Evolutionary conservation across 164 flowering plant species (phyloP).

Genomic region (Umbellularia californica): DNA sequence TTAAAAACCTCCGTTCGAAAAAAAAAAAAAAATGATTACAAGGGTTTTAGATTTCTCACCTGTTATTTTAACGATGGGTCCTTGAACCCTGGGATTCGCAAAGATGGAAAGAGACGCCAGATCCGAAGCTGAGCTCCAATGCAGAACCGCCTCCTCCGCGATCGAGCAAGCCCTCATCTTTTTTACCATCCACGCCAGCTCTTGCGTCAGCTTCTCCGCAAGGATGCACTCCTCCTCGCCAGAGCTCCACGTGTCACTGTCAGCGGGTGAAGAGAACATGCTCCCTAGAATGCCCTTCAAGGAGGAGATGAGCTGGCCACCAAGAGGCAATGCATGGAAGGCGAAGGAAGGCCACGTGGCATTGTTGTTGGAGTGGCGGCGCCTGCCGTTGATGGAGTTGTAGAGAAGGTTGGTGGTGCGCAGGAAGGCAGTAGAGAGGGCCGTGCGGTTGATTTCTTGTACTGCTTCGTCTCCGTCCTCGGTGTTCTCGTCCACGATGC

Average conservation of each 20-base stretch:
- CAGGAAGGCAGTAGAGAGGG: constrained; percentile 38
- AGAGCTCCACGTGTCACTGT: background rate
- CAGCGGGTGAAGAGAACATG: constrained; percentile 7
- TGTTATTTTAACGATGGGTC: constrained; percentile 38
- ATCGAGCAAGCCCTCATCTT: constrained; percentile 34
- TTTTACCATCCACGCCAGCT: constrained; percentile 41
- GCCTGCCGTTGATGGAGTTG: constrained; percentile 15
- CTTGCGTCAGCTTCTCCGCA: constrained; percentile 51
- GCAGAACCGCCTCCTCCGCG: constrained; percentile 40
- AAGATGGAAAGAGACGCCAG: constrained; percentile 40
- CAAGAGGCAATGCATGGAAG: constrained; percentile 31
- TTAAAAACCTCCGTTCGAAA: no score
- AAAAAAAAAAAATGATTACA: no score
- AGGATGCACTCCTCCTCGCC: constrained; percentile 12
- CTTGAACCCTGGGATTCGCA: constrained; percentile 42
- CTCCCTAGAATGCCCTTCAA: constrained; percentile 22
- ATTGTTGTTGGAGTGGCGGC: background rate
- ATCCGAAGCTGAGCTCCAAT: constrained; percentile 46
- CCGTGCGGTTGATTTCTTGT: constrained; percentile 32
- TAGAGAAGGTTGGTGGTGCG: constrained; percentile 34
- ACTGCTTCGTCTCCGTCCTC: constrained; percentile 27
- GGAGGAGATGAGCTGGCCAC: constrained; percentile 24
- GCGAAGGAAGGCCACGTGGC: constrained; percentile 24
- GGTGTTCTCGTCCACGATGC: constrained; percentile 44
- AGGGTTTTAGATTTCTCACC: constrained; percentile 16